Percentiles rank a stretch among this genome's conserved stretches.
These are phyloP conservation scores for Trypanosoma melophagium DNA, from an alignment of 208 protist genomes.

Conservation along the genomic window DNA sequence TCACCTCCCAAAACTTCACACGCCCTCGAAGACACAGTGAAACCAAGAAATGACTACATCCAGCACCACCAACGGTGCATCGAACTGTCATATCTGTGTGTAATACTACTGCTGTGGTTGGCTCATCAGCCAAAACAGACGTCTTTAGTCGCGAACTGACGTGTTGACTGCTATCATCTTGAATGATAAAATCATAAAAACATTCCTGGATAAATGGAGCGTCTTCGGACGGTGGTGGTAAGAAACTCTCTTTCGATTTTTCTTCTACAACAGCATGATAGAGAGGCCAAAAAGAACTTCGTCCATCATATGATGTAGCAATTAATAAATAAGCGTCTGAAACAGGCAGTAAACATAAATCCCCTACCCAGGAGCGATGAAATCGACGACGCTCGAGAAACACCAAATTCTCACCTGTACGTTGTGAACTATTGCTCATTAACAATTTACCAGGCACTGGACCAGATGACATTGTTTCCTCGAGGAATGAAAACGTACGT, in stretches of 20 bases:
- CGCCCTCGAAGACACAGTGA: slow-evolving; percentile 71
- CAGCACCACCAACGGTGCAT: slow-evolving; percentile 50
- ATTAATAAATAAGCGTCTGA: slow-evolving; percentile 47
- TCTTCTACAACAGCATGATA: slow-evolving; percentile 21
- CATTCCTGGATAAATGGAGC: slow-evolving; percentile 14
- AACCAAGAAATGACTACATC: slow-evolving; percentile 69
- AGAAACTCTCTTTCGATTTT: neutral
- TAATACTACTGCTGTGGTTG: slow-evolving; percentile 46
- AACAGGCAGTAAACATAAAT: slow-evolving; percentile 50
- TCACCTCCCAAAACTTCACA: slow-evolving; percentile 75
- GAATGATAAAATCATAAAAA: slow-evolving; percentile 5
- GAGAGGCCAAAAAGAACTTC: slow-evolving; percentile 81
- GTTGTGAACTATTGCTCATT: neutral
- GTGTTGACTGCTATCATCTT: slow-evolving; percentile 8
- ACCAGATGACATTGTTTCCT: neutral
- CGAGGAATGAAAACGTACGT: neutral
- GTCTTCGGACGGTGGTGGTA: neutral
- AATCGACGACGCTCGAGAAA: slow-evolving; percentile 33
- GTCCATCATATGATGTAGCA: slow-evolving; percentile 70
- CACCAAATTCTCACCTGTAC: slow-evolving; percentile 1
- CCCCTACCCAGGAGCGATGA: slow-evolving; percentile 76
- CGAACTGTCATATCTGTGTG: slow-evolving; percentile 52
- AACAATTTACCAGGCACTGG: neutral
- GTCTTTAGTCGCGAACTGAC: neutral
- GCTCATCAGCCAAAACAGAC: slow-evolving; percentile 31